phyloP scores from a whole-genome alignment of 495 filamentous ascomycete species.

The Aspergillus kassunensis region DNA sequence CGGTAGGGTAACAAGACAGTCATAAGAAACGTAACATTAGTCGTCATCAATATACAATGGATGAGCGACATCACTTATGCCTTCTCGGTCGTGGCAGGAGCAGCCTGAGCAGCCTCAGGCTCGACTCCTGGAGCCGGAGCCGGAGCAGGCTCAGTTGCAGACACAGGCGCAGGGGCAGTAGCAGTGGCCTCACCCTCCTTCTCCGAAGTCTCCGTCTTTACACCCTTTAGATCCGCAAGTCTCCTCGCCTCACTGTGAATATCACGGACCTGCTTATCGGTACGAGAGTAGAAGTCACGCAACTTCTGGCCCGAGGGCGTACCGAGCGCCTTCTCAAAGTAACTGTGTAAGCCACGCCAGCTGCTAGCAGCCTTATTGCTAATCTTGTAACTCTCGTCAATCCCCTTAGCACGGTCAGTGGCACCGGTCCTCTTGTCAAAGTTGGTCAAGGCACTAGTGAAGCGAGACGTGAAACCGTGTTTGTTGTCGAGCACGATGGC shows the following conservation, averaged over 20 bases:
- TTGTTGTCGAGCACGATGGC: conserved; percentile 88
- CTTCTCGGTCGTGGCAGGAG: conserved; percentile 16
- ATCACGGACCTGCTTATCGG: conserved; percentile 82
- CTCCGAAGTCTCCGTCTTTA: conserved; percentile 59
- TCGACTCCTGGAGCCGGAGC: conserved; percentile 14
- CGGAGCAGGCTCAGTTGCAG: conserved; percentile 13
- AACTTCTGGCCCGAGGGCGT: conserved; percentile 84
- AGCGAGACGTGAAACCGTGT: conserved; percentile 76
- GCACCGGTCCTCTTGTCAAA: conserved; percentile 83
- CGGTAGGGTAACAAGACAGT: not conserved
- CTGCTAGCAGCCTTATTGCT: conserved; percentile 58
- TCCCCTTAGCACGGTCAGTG: conserved; percentile 67
- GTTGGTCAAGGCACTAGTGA: conserved; percentile 65
- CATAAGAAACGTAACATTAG: conserved; percentile 1
- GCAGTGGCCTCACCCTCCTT: conserved; percentile 24
- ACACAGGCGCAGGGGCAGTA: conserved; percentile 20
- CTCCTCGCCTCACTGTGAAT: conserved; percentile 87
- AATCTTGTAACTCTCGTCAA: conserved; percentile 74
- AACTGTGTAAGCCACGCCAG: conserved; percentile 65
- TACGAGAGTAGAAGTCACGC: conserved; percentile 76
- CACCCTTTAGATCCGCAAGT: conserved; percentile 79
- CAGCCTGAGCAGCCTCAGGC: conserved; percentile 21
- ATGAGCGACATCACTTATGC: not conserved
- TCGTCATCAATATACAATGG: not conserved
- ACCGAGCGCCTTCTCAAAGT: conserved; percentile 87